Evolutionary conservation across 257 asterid species (phyloP), one percentile per base, ranked within the genome.

Genomic region (Plantago elongata): DNA sequence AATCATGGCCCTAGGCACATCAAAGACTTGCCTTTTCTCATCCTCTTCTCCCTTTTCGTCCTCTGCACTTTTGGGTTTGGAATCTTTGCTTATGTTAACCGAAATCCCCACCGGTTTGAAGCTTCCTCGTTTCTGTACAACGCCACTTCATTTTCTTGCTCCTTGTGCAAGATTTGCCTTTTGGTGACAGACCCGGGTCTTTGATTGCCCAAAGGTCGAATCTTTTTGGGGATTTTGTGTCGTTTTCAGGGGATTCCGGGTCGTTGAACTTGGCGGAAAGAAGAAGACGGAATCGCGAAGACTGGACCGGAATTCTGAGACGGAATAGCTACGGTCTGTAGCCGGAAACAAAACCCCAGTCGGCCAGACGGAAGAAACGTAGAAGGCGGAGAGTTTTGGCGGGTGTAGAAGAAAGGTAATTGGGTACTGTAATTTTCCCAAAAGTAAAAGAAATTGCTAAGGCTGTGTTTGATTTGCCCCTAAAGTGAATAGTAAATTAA

Each of bases 21-120:
- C 67, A 89, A 84, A 65, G 97, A 92, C 74, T 65, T 78, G 22
- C 83, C 91, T 14, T 86, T 84, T 45, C 88, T 89, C 15, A 18
- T 87, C 56, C 86, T 92, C 47, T 92, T 86, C 65, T 17, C 27
- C 11, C 77, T 86, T 45, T 74, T 92, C 62, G 75, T 92, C 8
- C 81, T 87, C 59, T 75, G 69, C 69, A 83, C 97, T 44, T 81
- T 83, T 45, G 95, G 74, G 60, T 80, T 92, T 16, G 99, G 99
- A 60, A 86, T 92, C 58, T 92, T 83, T 76, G 95, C 95, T 56
- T 77, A 94, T 38, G 77, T 89, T 50, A 65, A 82, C 67, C 69
- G 69, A 56, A 92, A 92, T 78, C 88, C 85, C 9, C 78, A 86
- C 80, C 79, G 80, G 71, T 69, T 64, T 42, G 77, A 82, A 61